Conservation (phyloP, 108 stramenopile species). For the Nannochloropsis oceanica region DNA sequence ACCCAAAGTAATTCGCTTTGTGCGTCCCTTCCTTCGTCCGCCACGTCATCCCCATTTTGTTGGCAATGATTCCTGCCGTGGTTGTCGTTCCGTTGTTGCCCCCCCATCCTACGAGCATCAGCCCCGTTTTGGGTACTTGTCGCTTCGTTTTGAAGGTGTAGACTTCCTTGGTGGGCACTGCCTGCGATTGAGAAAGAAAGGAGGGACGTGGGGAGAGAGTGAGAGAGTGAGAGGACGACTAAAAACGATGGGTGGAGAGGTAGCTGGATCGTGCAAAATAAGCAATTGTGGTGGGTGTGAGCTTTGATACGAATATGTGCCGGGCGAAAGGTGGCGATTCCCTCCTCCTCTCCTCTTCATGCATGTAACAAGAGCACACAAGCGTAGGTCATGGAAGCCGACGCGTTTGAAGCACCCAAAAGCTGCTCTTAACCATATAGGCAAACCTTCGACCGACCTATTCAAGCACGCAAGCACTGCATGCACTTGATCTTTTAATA, state of each 20-base stretch:
- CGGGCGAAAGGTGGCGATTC: no score
- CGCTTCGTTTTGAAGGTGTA: slow-evolving; percentile 73
- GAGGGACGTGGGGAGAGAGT: background rate
- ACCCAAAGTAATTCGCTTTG: slow-evolving; percentile 87
- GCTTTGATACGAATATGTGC: no score
- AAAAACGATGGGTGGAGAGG: background rate
- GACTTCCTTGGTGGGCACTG: slow-evolving; percentile 47
- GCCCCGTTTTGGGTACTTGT: slow-evolving; percentile 70
- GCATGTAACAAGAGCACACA: no score
- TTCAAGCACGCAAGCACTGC: no score
- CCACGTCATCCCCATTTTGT: slow-evolving; percentile 74
- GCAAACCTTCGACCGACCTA: no score
- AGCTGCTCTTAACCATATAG: no score
- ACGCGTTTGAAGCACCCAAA: no score
- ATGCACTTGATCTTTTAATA: no score
- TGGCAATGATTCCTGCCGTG: slow-evolving; percentile 64
- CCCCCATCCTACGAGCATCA: slow-evolving; percentile 90
- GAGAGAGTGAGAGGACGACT: background rate
- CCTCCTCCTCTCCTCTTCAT: no score
- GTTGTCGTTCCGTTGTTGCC: slow-evolving; percentile 85
- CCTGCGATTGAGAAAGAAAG: background rate
- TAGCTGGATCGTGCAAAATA: no score
- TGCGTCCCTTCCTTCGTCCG: slow-evolving; percentile 62
- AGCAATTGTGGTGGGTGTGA: no score
- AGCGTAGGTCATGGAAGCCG: no score